A percentile compares a stretch with the other conserved stretches of the same genome.
Evolutionary conservation across 2,329 filamentous ascomycete genomes (phyloP).

Genomic region (Blastomyces percursus): DNA sequence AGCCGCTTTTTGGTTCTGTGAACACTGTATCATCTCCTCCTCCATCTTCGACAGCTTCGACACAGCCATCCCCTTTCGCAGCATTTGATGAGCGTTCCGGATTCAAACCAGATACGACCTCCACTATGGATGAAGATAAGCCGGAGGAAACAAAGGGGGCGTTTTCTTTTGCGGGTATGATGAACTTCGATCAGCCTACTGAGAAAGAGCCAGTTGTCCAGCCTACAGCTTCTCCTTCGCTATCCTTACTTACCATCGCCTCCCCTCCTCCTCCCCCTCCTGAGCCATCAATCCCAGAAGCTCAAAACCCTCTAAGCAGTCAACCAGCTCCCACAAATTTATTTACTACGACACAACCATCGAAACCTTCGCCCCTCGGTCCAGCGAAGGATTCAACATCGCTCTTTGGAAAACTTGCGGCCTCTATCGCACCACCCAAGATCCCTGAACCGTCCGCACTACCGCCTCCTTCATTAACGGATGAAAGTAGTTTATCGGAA

Average conservation of each 20-base stretch:
- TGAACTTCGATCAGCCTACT: conserved; percentile 18
- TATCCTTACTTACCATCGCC: conserved; percentile 4
- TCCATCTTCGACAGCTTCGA: neutral
- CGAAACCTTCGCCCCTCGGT: conserved; percentile 17
- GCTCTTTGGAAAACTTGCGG: conserved; percentile 13
- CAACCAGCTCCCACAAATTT: neutral
- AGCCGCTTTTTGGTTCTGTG: conserved; percentile 23
- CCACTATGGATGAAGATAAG: conserved; percentile 31
- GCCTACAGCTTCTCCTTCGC: neutral
- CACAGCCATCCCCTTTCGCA: conserved; percentile 12
- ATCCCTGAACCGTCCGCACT: conserved; percentile 20
- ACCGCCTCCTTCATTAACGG: conserved; percentile 24
- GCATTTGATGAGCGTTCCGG: conserved; percentile 36
- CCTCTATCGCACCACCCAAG: conserved; percentile 22
- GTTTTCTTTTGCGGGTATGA: conserved; percentile 34
- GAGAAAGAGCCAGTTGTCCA: conserved; percentile 2
- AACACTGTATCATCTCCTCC: conserved; percentile 6
- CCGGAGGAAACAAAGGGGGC: conserved; percentile 24
- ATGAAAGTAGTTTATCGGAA: conserved; percentile 22
- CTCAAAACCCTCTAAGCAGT: neutral
- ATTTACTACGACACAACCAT: neutral
- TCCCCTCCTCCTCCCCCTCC: neutral
- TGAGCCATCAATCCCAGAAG: neutral
- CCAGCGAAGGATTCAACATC: conserved; percentile 1
- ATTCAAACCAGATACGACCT: conserved; percentile 35